Base-by-base conservation (phyloP, 2,329 filamentous ascomycete species). In the Cytospora piceicola region DNA sequence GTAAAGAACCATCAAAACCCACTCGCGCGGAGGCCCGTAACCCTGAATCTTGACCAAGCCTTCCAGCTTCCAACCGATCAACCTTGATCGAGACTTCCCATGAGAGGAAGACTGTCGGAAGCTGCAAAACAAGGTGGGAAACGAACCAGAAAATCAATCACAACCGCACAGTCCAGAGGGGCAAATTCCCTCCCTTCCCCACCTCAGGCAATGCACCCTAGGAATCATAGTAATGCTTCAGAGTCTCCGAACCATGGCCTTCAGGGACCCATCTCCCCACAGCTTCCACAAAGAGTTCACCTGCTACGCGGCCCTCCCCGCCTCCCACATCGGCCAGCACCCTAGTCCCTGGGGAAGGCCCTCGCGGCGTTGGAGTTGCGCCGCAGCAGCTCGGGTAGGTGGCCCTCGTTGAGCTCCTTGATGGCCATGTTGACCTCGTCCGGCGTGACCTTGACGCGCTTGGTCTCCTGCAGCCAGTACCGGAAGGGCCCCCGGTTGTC, bases 401-500 rank as follows among this genome's bases (percentile, higher is more conserved):
- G 67, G 0, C 80, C 80, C 0, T 67, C 66, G 51, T 77, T 73
- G 29, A 82, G 72, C 22, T 69, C 71, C 1, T 63, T 67, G 61
- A 82, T 73, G 42, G 75, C 75, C 22, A 78, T 73, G 29, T 78
- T 76, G 8, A 82, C 76, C 36, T 77, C 58, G 4, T 68, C 66
- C 2, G 69, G 63, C 60, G 79, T 74, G 0, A 75, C 72, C 24
- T 77, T 76, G 65, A 79, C 76, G 5, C 70, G 71, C 52, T 77
- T 77, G 6, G 80, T 80, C 46, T 76, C 74, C 12, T 77, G 76
- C n/a, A 82, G 73, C 80, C 80, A 82, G 70, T 82, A 81, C 71
- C 80, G 77, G 65, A 82, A 81, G 0, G 80, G 80, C 0, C 80
- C 80, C 77, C 80, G 76, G 67, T 82, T 82, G 39, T 72, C 71